phyloP scores from a whole-genome alignment of 768 basidiomycete genomes.

The Pulveroboletus ravenelii region DNA sequence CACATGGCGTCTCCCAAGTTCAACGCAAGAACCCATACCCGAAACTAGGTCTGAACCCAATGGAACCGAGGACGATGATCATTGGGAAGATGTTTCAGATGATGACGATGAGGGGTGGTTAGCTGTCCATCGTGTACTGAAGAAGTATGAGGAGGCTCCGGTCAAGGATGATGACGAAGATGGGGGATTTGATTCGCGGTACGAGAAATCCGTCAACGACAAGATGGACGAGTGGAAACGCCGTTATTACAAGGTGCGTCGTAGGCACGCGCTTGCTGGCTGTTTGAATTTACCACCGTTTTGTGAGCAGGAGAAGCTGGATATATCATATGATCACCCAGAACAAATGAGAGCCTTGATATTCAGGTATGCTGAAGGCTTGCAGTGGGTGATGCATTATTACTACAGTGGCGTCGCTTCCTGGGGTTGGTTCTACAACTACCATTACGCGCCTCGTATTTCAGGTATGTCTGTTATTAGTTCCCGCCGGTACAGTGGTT shows the following conservation, averaged over 20 bases:
- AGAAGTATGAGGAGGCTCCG: conserved; percentile 84
- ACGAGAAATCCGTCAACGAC: conserved; percentile 66
- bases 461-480: conserved; percentile 55
- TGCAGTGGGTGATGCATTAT: conserved; percentile 99
- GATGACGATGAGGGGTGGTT: conserved; percentile 61
- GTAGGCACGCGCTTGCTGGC: conserved; percentile 8
- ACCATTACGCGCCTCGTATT: conserved; percentile 96
- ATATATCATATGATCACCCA: conserved; percentile 68
- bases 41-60: conserved; percentile 33
- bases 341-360: conserved; percentile 65
- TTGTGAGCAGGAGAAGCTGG: conserved; percentile 69
- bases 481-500: neutral
- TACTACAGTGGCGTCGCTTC: conserved; percentile 97
- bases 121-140: conserved; percentile 78
- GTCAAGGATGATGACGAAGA: conserved; percentile 67
- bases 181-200: conserved; percentile 72
- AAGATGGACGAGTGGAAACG: conserved; percentile 95
- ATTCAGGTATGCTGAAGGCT: conserved; percentile 83
- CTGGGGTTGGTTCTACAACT: conserved; percentile 99
- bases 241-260: conserved; percentile 84
- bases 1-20: conserved; percentile 58
- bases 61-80: conserved; percentile 48
- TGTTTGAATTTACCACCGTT: conserved; percentile 11
- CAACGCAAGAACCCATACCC: conserved; percentile 31
- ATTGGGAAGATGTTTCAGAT: conserved; percentile 46